These are phyloP conservation scores for Penicillium chermesinum DNA, from an alignment of 495 filamentous ascomycete genomes.

Conservation along the genomic window DNA sequence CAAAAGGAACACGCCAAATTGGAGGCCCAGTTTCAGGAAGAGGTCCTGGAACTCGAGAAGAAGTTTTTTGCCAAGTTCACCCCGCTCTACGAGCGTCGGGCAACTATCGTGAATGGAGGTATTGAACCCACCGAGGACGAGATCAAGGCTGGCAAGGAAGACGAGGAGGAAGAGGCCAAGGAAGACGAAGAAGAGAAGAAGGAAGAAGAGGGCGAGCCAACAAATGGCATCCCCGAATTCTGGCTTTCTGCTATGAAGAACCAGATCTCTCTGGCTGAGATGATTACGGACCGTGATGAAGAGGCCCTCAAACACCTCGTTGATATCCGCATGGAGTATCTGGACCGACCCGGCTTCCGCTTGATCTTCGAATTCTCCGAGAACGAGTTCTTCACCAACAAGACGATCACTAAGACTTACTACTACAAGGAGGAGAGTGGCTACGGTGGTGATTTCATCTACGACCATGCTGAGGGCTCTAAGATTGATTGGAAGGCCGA, in stretches of 20 bases:
- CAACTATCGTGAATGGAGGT: constrained; percentile 85
- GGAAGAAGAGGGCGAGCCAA: constrained; percentile 41
- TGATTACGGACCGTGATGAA: constrained; percentile 97
- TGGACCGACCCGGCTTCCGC: constrained; percentile 95
- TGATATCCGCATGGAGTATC: constrained; percentile 98
- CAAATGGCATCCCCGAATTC: constrained; percentile 90
- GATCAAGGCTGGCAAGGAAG: constrained; percentile 77
- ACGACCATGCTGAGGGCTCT: constrained; percentile 96
- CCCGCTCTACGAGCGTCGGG: constrained; percentile 92
- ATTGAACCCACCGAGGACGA: constrained; percentile 82
- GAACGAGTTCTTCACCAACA: constrained; percentile 96
- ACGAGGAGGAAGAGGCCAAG: constrained; percentile 62
- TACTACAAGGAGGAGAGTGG: constrained; percentile 99
- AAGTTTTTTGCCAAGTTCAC: constrained; percentile 99
- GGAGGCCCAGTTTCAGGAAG: constrained; percentile 96
- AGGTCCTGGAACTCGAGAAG: constrained; percentile 96
- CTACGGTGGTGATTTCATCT: constrained; percentile 98
- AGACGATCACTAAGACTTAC: constrained; percentile 95
- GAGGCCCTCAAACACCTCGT: constrained; percentile 82
- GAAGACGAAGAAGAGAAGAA: constrained; percentile 53
- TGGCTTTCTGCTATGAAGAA: constrained; percentile 99
- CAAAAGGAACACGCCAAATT: constrained; percentile 98
- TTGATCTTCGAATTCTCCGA: constrained; percentile 95
- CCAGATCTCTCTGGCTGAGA: constrained; percentile 89
- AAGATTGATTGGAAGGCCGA: constrained; percentile 96